A percentile compares a stretch with the other conserved stretches of the same genome.
Conservation (phyloP, 164 flowering plant species). For the Taxillus chinensis region DNA sequence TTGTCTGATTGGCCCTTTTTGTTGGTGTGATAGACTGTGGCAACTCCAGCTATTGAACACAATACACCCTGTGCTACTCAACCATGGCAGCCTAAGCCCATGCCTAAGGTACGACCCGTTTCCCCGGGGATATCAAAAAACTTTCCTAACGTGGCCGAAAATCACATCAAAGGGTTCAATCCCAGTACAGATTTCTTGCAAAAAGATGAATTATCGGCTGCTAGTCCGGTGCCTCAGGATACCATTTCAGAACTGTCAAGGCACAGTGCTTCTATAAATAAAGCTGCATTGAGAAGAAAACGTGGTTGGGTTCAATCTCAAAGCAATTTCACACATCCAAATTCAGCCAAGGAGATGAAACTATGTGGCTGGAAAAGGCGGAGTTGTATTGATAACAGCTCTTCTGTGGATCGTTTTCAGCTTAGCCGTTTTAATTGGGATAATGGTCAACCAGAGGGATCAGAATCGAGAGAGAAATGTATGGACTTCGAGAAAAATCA, state of each 20-base stretch:
- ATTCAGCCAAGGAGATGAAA: slow-evolving; percentile 3
- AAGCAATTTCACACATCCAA: slow-evolving; percentile 6
- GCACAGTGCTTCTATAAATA: neutral
- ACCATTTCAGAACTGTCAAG: slow-evolving; percentile 2
- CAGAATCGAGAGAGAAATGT: slow-evolving; percentile 2
- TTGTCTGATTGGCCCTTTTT: neutral
- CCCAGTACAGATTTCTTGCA: neutral
- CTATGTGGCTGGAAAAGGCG: neutral
- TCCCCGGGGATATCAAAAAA: neutral
- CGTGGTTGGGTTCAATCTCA: slow-evolving; percentile 1
- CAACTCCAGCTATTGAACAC: slow-evolving; percentile 5
- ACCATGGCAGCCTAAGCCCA: neutral
- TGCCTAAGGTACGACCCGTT: neutral
- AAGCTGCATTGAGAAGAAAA: slow-evolving; percentile 4
- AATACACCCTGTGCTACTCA: neutral
- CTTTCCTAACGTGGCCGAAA: neutral
- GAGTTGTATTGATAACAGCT: neutral
- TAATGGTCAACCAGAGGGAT: neutral
- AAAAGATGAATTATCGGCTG: slow-evolving; percentile 1
- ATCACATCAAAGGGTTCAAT: neutral
- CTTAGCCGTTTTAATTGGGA: neutral
- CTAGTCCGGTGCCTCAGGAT: neutral
- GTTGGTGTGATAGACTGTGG: slow-evolving; percentile 10
- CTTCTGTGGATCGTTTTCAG: neutral
- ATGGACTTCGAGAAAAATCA: neutral